Conservation (phyloP, 169 alveolate genomes). For the Plasmodium inui region DNA sequence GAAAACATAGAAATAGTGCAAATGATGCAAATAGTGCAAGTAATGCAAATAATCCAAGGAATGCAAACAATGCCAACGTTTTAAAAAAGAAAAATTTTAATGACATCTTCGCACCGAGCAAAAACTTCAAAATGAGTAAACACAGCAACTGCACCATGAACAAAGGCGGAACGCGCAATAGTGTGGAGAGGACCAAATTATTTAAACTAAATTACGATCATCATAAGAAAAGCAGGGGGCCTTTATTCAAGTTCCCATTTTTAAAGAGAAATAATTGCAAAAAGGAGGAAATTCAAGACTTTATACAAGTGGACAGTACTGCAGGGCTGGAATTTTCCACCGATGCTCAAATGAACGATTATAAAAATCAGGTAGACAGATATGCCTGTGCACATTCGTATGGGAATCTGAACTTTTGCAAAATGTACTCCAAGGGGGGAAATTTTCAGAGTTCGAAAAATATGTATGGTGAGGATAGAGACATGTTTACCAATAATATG, state of each 20-base stretch:
- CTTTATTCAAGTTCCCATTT: not conserved
- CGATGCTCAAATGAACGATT: not conserved
- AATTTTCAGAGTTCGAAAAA: not conserved
- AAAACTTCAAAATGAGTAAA: not conserved
- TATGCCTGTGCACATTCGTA: not conserved
- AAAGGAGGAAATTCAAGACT: not conserved
- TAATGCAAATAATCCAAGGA: not conserved
- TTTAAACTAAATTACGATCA: constrained; percentile 8
- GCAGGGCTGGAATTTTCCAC: not conserved
- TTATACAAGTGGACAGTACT: not conserved
- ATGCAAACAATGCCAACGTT: not conserved
- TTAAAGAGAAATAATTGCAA: constrained; percentile 32
- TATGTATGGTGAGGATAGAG: not conserved
- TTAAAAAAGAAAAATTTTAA: not conserved
- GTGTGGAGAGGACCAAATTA: constrained; percentile 40
- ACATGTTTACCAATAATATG: constrained; percentile 5
- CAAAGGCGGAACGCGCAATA: not conserved
- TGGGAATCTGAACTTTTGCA: not conserved
- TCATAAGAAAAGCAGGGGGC: constrained; percentile 22
- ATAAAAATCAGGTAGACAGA: constrained; percentile 6
- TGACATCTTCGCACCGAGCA: not conserved
- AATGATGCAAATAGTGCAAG: not conserved
- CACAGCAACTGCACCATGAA: not conserved
- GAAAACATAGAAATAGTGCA: not conserved
- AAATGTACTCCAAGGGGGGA: not conserved